phyloP scores from a whole-genome alignment of 176 grass and related monocot genomes.

The Lolium rigidum region DNA sequence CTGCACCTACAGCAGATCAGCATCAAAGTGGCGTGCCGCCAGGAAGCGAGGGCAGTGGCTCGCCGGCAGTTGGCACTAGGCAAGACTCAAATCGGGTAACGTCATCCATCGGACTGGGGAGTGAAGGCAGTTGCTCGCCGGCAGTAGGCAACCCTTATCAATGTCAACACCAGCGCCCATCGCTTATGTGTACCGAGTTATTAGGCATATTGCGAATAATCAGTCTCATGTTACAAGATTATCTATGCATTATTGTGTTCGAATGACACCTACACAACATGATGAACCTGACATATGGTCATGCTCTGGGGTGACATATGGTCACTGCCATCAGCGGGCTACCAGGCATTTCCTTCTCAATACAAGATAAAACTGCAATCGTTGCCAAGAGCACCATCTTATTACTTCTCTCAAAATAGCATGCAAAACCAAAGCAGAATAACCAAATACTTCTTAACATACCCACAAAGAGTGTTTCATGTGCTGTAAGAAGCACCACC shows the following conservation, averaged over 20 bases:
- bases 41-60: no score
- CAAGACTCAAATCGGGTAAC: no score
- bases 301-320: not conserved
- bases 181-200: not conserved
- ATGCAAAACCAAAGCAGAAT: slow-evolving; percentile 4
- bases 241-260: not conserved
- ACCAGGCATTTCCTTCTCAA: not conserved
- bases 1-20: no score
- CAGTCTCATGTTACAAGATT: not conserved
- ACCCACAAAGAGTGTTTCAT: not conserved
- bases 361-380: not conserved
- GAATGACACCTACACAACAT: not conserved
- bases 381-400: not conserved
- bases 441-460: not conserved
- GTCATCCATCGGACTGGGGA: no score
- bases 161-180: not conserved
- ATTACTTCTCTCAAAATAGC: not conserved
- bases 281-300: not conserved
- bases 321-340: not conserved
- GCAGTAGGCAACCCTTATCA: not conserved
- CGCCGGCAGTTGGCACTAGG: no score
- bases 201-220: no score
- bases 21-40: no score
- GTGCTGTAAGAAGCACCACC: not conserved
- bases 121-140: not conserved